Percentiles rank a stretch among this genome's conserved stretches.
phyloP scores from a whole-genome alignment of 2,329 filamentous ascomycete species.

The Ceratocystis colombiana region DNA sequence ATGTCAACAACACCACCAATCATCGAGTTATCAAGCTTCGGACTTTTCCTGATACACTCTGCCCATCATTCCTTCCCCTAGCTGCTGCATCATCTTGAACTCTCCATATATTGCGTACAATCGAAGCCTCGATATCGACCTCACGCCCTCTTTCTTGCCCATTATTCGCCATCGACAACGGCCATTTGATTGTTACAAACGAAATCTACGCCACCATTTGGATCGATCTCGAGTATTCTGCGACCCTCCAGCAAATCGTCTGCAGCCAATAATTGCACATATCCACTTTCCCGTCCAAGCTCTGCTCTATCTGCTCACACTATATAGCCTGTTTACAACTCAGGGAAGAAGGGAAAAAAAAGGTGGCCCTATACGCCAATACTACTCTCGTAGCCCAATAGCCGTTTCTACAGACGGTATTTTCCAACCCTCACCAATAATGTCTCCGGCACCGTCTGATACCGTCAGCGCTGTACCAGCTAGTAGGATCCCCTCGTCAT shows the following conservation, averaged over 20 bases:
- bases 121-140: not conserved
- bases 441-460: slow-evolving; percentile 22
- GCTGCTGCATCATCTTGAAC: not conserved
- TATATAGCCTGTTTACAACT: not conserved
- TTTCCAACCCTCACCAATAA: slow-evolving; percentile 13
- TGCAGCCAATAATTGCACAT: not conserved
- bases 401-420: slow-evolving; percentile 4
- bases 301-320: not conserved
- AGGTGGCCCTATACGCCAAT: not conserved
- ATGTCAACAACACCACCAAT: slow-evolving; percentile 5
- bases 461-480: slow-evolving; percentile 17
- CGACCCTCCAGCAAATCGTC: not conserved
- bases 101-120: not conserved
- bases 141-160: not conserved
- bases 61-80: not conserved
- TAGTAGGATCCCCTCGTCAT: slow-evolving; percentile 15
- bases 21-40: slow-evolving; percentile 1
- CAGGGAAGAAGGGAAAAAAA: not conserved
- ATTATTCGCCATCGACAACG: not conserved
- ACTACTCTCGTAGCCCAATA: not conserved
- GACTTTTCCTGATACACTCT: not conserved
- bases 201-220: not conserved
- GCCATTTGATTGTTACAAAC: not conserved
- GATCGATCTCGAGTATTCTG: not conserved
- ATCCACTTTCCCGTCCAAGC: not conserved